Evolutionary conservation across 257 asterid species (phyloP).

Genomic region (Nicotiana knightiana): DNA sequence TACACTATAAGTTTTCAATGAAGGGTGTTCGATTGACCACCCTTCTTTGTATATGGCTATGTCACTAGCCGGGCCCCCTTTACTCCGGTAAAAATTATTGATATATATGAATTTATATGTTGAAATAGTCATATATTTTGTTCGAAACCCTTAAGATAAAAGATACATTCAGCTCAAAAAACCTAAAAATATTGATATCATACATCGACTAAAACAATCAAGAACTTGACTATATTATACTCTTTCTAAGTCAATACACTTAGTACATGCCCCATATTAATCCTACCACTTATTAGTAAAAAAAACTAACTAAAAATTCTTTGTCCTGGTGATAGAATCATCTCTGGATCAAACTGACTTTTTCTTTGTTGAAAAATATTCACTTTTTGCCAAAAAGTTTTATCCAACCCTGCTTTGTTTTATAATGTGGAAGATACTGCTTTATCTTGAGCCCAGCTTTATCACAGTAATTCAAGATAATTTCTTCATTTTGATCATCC

Average conservation of each 20-base stretch:
- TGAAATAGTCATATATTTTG: too few species aligned
- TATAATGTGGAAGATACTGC: constrained; percentile 50
- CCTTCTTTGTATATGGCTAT: too few species aligned
- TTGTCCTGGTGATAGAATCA: constrained; percentile 42
- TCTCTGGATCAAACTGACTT: constrained; percentile 37
- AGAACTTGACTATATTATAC: not conserved
- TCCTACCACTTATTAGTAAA: not conserved
- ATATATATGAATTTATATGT: too few species aligned
- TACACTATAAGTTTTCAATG: too few species aligned
- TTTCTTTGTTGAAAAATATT: constrained; percentile 32
- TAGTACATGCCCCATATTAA: not conserved
- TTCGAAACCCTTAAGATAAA: too few species aligned
- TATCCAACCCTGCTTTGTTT: constrained; percentile 36
- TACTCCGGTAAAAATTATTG: too few species aligned
- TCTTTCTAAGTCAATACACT: not conserved
- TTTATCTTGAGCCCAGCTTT: constrained; percentile 27
- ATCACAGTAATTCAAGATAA: constrained; percentile 27
- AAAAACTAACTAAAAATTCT: constrained; percentile 24
- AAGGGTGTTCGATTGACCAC: too few species aligned
- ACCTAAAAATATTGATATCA: too few species aligned
- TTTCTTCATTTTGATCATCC: constrained; percentile 31
- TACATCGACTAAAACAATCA: not conserved
- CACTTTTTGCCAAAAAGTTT: constrained; percentile 49
- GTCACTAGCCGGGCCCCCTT: too few species aligned
- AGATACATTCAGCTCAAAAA: too few species aligned